phyloP scores from a whole-genome alignment of 139 green algal genomes.

The Chlamydomonas eustigma region DNA sequence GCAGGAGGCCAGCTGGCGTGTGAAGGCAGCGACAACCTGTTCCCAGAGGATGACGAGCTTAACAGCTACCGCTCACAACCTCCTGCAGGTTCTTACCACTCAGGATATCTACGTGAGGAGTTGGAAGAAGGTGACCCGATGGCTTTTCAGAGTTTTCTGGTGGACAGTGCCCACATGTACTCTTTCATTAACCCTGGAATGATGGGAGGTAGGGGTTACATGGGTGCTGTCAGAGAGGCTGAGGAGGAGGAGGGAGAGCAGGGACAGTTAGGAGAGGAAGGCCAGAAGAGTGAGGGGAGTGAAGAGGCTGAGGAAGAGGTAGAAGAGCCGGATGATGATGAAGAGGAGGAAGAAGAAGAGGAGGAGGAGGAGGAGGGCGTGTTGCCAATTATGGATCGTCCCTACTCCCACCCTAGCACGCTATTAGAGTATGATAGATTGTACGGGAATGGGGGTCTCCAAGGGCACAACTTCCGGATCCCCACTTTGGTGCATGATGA shows the following conservation, averaged over 20 bases:
- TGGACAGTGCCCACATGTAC: slow-evolving; percentile 2
- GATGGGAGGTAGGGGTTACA: too few relatives aligned
- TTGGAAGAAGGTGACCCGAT: neutral
- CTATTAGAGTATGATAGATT: neutral
- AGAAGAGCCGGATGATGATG: neutral
- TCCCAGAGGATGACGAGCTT: too few relatives aligned
- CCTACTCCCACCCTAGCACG: neutral
- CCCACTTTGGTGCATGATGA: too few relatives aligned
- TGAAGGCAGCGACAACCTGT: too few relatives aligned
- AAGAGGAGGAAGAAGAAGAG: neutral
- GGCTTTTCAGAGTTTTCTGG: neutral
- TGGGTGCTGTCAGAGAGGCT: neutral
- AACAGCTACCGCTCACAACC: too few relatives aligned
- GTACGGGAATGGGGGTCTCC: neutral
- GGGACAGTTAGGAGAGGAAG: too few relatives aligned
- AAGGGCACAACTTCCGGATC: too few relatives aligned
- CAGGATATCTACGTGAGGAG: too few relatives aligned
- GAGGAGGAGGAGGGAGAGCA: neutral
- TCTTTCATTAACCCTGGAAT: neutral
- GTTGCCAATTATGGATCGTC: neutral
- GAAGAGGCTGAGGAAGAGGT: neutral
- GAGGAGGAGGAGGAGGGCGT: neutral
- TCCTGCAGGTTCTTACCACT: too few relatives aligned
- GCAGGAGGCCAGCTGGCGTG: too few relatives aligned
- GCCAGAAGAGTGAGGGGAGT: neutral